Evolutionary conservation across 164 flowering plant genomes (phyloP).

Genomic region (Akebia trifoliata): DNA sequence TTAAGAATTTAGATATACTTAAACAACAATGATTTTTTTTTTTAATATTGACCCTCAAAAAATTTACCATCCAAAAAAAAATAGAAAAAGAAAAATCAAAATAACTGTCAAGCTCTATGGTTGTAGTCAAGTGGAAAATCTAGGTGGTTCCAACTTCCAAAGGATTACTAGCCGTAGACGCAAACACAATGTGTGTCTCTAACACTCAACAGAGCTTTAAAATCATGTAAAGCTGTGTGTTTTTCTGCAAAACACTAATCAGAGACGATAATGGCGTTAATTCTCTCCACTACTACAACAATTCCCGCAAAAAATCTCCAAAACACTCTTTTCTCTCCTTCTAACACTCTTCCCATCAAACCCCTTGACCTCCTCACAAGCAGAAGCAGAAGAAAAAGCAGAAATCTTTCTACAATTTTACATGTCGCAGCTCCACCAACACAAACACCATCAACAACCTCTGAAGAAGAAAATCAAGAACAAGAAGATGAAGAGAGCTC

Average conservation of each 20-base stretch:
- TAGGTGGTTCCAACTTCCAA: not conserved
- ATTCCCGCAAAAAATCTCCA: not conserved
- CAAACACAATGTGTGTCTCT: not conserved
- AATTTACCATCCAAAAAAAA: too few species aligned
- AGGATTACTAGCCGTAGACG: not conserved
- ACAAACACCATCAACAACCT: conserved; percentile 10
- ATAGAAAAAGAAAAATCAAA: too few species aligned
- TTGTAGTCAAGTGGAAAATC: too few species aligned
- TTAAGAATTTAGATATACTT: too few species aligned
- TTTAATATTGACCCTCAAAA: too few species aligned
- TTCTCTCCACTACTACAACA: conserved; percentile 11
- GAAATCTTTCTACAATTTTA: conserved; percentile 17
- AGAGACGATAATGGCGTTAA: conserved; percentile 9
- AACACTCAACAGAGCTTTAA: too few species aligned
- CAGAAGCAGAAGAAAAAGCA: not conserved
- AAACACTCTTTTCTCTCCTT: not conserved
- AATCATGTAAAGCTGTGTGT: too few species aligned
- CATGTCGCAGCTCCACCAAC: conserved; percentile 58
- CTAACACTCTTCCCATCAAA: conserved; percentile 7
- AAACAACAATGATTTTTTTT: too few species aligned
- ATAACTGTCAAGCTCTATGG: too few species aligned
- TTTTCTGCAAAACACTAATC: not conserved
- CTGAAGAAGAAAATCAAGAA: conserved; percentile 19
- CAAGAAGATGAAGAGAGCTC: conserved; percentile 26
- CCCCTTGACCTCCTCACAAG: conserved; percentile 5